phyloP scores from a whole-genome alignment of 306 rosid genomes.

The Pterocarpus macrocarpus region DNA sequence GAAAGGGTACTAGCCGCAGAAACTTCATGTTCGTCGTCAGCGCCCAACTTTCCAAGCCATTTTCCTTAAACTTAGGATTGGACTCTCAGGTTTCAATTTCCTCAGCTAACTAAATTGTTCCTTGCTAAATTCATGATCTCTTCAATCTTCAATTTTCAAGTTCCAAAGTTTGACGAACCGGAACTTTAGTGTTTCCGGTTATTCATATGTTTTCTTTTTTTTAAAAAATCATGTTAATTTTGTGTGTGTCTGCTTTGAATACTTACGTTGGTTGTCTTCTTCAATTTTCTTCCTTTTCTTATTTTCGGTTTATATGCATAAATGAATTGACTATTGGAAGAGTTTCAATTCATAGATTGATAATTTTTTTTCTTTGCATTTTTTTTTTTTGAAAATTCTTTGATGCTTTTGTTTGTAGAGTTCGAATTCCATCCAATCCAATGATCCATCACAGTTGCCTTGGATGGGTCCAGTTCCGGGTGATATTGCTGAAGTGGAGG shows the following conservation, averaged over 20 bases:
- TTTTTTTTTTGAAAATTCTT: not conserved
- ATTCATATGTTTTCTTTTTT: not conserved
- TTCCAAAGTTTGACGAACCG: not conserved
- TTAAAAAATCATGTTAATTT: not conserved
- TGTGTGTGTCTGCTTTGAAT: not conserved
- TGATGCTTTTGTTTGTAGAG: conserved; percentile 40
- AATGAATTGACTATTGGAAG: conserved; percentile 2
- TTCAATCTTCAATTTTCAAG: not conserved
- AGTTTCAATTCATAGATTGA: conserved; percentile 38
- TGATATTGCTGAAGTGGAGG: conserved; percentile 97
- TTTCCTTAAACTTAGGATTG: conserved; percentile 61
- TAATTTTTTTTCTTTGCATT: not conserved
- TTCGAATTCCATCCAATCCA: conserved; percentile 57
- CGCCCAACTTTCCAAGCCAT: conserved; percentile 71
- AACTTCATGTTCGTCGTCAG: conserved; percentile 60
- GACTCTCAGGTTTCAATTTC: conserved; percentile 72
- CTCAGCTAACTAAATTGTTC: conserved; percentile 15
- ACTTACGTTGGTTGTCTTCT: not conserved
- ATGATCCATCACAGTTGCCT: conserved; percentile 58
- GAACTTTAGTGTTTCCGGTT: not conserved
- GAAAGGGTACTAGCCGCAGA: conserved; percentile 48
- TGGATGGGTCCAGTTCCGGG: conserved; percentile 95
- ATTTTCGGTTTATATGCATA: no score
- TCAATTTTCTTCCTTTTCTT: not conserved
- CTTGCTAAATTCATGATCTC: not conserved